phyloP scores from a whole-genome alignment of 305 asterid genomes.

The Andrographis paniculata region DNA sequence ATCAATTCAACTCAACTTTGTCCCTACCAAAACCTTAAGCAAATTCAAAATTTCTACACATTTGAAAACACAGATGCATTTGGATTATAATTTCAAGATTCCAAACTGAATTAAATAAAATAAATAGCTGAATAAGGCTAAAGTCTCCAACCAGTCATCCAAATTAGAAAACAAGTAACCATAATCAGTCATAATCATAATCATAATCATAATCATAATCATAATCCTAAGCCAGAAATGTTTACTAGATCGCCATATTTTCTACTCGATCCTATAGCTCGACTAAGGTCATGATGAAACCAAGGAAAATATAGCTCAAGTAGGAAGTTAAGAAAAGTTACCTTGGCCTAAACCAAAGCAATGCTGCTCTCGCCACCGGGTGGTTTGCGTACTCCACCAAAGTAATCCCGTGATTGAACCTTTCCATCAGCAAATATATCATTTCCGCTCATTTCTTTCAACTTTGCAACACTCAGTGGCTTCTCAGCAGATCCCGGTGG shows the following conservation, averaged over 20 bases:
- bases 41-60: no score
- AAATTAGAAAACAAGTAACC: no score
- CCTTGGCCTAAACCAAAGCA: constrained; percentile 38
- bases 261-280: no score
- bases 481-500: constrained; percentile 72
- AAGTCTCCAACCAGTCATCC: background rate
- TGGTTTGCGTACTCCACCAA: constrained; percentile 83
- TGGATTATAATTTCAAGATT: background rate
- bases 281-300: no score
- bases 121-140: background rate
- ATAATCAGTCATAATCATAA: no score
- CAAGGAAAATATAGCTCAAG: no score
- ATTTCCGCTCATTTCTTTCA: constrained; percentile 79
- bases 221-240: no score
- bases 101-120: background rate
- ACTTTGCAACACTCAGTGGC: constrained; percentile 67
- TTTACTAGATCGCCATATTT: no score
- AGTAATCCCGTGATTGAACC: constrained; percentile 58
- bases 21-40: background rate
- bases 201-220: no score
- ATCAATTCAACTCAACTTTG: no score
- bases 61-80: background rate
- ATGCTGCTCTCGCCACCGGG: constrained; percentile 95
- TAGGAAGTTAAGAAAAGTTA: background rate
- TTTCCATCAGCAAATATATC: constrained; percentile 72